These are phyloP conservation scores for Nemania serpens DNA, from an alignment of 2,329 filamentous ascomycete genomes.

Conservation along the genomic window DNA sequence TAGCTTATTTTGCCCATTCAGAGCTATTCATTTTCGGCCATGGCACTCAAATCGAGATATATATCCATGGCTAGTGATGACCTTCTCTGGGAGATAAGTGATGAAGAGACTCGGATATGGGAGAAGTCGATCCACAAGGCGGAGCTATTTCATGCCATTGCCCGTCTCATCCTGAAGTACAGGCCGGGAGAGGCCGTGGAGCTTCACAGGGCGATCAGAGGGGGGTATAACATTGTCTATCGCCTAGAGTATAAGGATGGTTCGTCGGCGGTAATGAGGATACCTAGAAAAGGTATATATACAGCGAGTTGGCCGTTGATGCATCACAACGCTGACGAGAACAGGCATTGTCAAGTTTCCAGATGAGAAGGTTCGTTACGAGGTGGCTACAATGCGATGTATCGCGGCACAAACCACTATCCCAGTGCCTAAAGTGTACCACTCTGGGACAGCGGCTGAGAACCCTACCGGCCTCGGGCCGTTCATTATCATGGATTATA, in stretches of 20 bases:
- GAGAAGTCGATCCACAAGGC: conserved; percentile 30
- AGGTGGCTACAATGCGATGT: conserved; percentile 44
- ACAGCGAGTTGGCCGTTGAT: conserved; percentile 11
- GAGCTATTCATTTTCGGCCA: conserved; percentile 13
- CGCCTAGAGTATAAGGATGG: conserved; percentile 42
- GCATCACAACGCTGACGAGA: conserved; percentile 7
- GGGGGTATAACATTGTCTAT: conserved; percentile 41
- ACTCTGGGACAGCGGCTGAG: conserved; percentile 39
- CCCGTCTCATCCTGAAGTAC: conserved; percentile 35
- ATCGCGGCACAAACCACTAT: conserved; percentile 42
- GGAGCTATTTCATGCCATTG: conserved; percentile 31
- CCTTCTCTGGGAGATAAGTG: conserved; percentile 38
- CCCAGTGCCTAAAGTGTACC: conserved; percentile 42
- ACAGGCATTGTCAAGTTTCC: conserved; percentile 33
- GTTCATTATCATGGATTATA: conserved; percentile 47
- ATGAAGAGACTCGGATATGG: conserved; percentile 35
- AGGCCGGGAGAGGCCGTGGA: conserved; percentile 30
- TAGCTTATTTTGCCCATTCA: background rate
- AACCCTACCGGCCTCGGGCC: conserved; percentile 43
- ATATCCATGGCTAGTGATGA: conserved; percentile 36
- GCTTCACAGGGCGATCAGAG: conserved; percentile 36
- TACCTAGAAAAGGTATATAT: conserved; percentile 32
- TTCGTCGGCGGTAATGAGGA: conserved; percentile 39
- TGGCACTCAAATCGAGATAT: conserved; percentile 35
- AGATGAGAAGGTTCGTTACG: conserved; percentile 45